Base-by-base conservation (phyloP, 2,329 filamentous ascomycete species). In the Aspergillus tamarii region DNA sequence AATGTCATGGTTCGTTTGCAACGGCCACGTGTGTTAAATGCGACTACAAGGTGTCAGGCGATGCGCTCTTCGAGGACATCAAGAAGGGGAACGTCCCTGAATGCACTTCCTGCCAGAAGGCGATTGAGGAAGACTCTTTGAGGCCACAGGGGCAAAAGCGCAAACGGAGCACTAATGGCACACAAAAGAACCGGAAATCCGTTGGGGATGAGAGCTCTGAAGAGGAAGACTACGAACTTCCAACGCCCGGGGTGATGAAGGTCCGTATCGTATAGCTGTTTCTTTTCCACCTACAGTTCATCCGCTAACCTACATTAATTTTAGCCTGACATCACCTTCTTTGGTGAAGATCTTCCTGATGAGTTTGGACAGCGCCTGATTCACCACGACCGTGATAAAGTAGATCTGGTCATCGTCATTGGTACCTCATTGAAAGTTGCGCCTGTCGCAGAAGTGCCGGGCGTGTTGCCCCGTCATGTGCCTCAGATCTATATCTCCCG, bases 1-100 rank as follows among this genome's bases (percentile, higher is more conserved):
- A 99, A 79, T 98, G 95, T 76, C 95, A 99, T 76, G 95, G 95
- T 65, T 97, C 93, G 8, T 98, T 97, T 81, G 94, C 94, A 50
- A 96, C 91, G 0, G 95, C 95, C 26, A 92, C 89, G 3, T 99
- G 95, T 78, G 87, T 95, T 53, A 89, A 91, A 73, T 99, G 95
- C 78, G 84, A 87, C 55, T 85, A 89, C 80, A 84, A 90, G 70
- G 90, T 94, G 11, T 81, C 85, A 0, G 94, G 94, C 59, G 89
- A 93, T 57, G 83, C 83, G 26, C 93, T 98, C 73, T 95, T 93
- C 76, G 86, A 86, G 8, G 89, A 95, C 50, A 91, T 98, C 74
- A 88, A 87, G 68, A 87, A 88, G 2, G 91, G 92, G 63, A 84
- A 84, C 59, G 91, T 97, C 52, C 92, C 94, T 0, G 85, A 88